These are phyloP conservation scores for Trypanosoma platydactyli DNA, from an alignment of 208 protist genomes.

Conservation along the genomic window DNA sequence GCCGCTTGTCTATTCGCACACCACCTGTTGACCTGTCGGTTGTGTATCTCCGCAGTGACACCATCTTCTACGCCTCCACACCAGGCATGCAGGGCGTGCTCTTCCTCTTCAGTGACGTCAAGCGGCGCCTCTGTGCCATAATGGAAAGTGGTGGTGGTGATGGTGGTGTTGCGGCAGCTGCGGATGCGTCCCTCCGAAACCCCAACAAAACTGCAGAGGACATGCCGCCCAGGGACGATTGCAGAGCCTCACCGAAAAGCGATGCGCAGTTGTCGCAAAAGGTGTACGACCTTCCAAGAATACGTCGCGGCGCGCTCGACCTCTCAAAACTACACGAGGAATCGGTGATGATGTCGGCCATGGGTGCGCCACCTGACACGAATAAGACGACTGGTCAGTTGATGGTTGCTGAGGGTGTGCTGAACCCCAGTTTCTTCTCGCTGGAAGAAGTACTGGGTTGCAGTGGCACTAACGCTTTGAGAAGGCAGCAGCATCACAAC, in stretches of 20 bases:
- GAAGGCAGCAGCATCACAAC: no score
- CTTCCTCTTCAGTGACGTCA: slow-evolving; percentile 35
- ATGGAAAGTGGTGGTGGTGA: slow-evolving; percentile 31
- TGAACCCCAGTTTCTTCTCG: no score
- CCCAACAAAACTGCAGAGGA: not conserved
- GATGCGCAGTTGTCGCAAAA: not conserved
- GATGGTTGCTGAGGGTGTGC: not conserved
- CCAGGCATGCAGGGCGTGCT: slow-evolving; percentile 47
- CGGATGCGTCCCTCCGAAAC: no score
- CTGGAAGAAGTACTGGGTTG: not conserved
- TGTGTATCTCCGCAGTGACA: slow-evolving; percentile 61
- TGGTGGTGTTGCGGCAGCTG: not conserved
- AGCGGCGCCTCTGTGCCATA: slow-evolving; percentile 22
- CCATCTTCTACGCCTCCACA: slow-evolving; percentile 53
- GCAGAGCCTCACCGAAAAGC: not conserved
- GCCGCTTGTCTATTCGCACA: slow-evolving; percentile 20
- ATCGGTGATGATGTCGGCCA: not conserved
- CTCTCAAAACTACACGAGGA: not conserved
- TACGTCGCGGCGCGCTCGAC: not conserved
- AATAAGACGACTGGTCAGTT: not conserved
- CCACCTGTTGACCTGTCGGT: slow-evolving; percentile 52
- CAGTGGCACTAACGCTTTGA: not conserved
- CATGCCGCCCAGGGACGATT: not conserved
- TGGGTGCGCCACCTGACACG: not conserved
- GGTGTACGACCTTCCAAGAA: slow-evolving; percentile 4